Conservation (phyloP, 345 rosid species). For the Clarkia xantiana region DNA sequence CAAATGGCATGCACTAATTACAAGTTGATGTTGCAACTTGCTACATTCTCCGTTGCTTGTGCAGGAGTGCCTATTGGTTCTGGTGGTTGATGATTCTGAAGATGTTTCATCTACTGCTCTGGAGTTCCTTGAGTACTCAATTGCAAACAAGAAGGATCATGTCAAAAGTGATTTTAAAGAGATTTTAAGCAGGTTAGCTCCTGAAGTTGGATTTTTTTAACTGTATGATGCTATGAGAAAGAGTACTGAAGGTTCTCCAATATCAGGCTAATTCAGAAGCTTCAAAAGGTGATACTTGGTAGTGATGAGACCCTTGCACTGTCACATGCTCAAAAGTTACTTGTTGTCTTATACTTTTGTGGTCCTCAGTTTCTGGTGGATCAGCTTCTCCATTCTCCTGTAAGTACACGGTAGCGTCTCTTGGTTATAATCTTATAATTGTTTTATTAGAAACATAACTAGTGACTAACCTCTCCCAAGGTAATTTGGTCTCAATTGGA, state of each 20-base stretch:
- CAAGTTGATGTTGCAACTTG: no score
- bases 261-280: constrained; percentile 66
- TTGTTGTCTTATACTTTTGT: constrained; percentile 62
- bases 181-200: constrained; percentile 55
- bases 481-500: no score
- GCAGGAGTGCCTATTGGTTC: constrained; percentile 77
- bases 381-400: constrained; percentile 69
- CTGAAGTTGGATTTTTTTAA: constrained; percentile 7
- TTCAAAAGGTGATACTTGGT: constrained; percentile 68
- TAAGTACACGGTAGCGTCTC: constrained; percentile 23
- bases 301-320: constrained; percentile 58
- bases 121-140: constrained; percentile 39
- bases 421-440: background rate
- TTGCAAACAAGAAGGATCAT: constrained; percentile 18
- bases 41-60: constrained; percentile 8
- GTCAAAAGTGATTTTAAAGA: constrained; percentile 38
- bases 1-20: no score
- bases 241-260: constrained; percentile 6
- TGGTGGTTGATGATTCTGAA: constrained; percentile 66
- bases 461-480: no score
- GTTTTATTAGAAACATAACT: background rate
- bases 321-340: constrained; percentile 63
- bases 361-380: constrained; percentile 62
- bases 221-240: constrained; percentile 1
- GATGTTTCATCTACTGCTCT: constrained; percentile 60